A percentile compares a stretch with the other conserved stretches of the same genome.
Conservation (phyloP, 2,329 filamentous ascomycete genomes). For the Aspergillus nomiae region DNA sequence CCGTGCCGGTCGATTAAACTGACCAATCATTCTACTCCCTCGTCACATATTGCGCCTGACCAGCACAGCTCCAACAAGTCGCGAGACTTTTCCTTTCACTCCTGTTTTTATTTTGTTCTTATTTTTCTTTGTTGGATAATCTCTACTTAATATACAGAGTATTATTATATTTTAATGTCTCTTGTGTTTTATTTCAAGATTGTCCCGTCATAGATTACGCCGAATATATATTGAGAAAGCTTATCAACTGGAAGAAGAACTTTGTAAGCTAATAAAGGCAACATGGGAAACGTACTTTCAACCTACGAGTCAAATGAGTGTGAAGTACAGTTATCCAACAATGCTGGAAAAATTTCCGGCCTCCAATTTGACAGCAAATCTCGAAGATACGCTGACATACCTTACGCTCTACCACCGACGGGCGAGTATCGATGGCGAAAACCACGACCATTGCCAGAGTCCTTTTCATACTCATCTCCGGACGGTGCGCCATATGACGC, state of each 20-base stretch:
- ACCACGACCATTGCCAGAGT: conserved; percentile 36
- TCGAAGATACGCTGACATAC: conserved; percentile 36
- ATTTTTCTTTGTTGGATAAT: too few species aligned
- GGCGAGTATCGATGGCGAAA: conserved; percentile 43
- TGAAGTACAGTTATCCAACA: conserved; percentile 4
- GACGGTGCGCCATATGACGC: conserved; percentile 37
- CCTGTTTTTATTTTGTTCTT: too few species aligned
- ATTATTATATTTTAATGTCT: too few species aligned
- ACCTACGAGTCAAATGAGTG: conserved; percentile 11
- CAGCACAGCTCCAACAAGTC: not conserved
- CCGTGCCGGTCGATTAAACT: conserved; percentile 6
- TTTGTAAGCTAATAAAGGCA: too few species aligned
- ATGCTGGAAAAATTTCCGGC: conserved; percentile 15
- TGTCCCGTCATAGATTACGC: too few species aligned
- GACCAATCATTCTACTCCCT: conserved; percentile 5
- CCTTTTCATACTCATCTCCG: conserved; percentile 29
- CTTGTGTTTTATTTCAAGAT: too few species aligned
- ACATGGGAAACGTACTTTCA: conserved; percentile 17
- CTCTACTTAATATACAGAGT: too few species aligned
- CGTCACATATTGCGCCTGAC: not conserved
- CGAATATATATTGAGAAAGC: too few species aligned
- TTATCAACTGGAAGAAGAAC: too few species aligned
- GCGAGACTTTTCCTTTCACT: too few species aligned
- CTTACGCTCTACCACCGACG: conserved; percentile 45
- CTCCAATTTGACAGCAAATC: conserved; percentile 26